Conservation (phyloP, 768 basidiomycete species). For the Termitomyces sp. region DNA sequence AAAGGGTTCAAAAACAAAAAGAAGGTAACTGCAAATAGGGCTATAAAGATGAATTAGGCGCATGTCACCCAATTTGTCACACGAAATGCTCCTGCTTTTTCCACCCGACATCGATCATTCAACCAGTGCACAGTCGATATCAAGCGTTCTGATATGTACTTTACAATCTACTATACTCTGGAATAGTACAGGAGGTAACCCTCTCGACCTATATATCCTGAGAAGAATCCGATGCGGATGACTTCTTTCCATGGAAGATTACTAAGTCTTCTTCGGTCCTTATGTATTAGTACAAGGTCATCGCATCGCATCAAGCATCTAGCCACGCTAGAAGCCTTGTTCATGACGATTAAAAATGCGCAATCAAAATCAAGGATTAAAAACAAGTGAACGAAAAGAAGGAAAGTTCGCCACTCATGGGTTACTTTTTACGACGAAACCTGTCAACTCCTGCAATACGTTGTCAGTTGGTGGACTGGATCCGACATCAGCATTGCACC, state of each 20-base stretch:
- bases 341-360: background rate
- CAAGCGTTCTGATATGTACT: background rate
- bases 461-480: background rate
- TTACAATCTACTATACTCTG: background rate
- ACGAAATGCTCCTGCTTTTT: slow-evolving; percentile 1
- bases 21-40: background rate
- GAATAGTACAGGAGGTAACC: background rate
- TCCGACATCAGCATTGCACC: background rate
- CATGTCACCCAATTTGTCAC: slow-evolving; percentile 7
- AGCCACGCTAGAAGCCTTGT: background rate
- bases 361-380: too few species aligned
- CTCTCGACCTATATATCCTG: background rate
- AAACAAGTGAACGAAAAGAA: background rate
- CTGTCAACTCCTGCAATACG: background rate
- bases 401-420: background rate
- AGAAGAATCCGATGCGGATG: background rate
- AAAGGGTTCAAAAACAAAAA: slow-evolving; percentile 1
- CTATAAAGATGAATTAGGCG: slow-evolving; percentile 1
- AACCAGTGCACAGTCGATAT: background rate
- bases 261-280: background rate
- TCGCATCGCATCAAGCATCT: background rate
- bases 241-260: slow-evolving; percentile 1
- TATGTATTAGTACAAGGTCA: background rate
- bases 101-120: background rate
- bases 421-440: background rate